Evolutionary conservation across 176 grass and related monocot species (phyloP), one percentile per base, ranked within the genome.

Genomic region (Triticum timopheevii): DNA sequence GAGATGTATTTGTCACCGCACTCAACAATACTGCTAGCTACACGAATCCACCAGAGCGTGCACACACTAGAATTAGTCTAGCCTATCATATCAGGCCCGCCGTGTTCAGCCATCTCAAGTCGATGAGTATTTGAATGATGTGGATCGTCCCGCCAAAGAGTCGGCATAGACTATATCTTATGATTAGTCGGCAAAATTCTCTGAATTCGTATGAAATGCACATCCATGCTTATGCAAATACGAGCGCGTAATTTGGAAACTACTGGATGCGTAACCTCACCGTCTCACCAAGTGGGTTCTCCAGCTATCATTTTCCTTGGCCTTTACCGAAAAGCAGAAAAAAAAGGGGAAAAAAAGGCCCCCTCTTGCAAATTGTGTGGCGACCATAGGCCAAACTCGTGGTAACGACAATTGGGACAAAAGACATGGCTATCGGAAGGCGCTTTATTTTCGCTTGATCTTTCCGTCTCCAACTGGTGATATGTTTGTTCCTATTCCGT

Each of bases 401-500:
- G 20, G 30, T 39, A 68, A 16, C 15, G 33, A 24, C 31, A 17
- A 76, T 27, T 35, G 24, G 40, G 23, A 73, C 11, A 23, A 69
- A 85, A 38, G 31, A 16, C 28, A 40, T 59, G 49, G 45, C 63
- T 68, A 56, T 54, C 61, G 0, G 50, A 89, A 76, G 12, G 3
- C 1, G 13, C 80, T 65, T 61, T 82, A 13, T 13, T 66, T 71
- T 83, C 19, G 45, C 11, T 33, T 76, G 73, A 76, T 33, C 24
- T 81, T 36, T 63, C 30, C 36, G 61, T 83, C 82, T 58, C 35
- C 70, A 85, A 40, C 63, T 52, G 68, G 69, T 76, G 88, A 47
- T 42, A 17, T 65, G 34, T 22, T 90, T 87, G 73, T 79, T 82
- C 58, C 33, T 34, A 31, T 83, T 83, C 20, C 61, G 66, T 79